Evolutionary conservation across 2,329 filamentous ascomycete genomes (phyloP).

Genomic region (Monosporascus sp.): DNA sequence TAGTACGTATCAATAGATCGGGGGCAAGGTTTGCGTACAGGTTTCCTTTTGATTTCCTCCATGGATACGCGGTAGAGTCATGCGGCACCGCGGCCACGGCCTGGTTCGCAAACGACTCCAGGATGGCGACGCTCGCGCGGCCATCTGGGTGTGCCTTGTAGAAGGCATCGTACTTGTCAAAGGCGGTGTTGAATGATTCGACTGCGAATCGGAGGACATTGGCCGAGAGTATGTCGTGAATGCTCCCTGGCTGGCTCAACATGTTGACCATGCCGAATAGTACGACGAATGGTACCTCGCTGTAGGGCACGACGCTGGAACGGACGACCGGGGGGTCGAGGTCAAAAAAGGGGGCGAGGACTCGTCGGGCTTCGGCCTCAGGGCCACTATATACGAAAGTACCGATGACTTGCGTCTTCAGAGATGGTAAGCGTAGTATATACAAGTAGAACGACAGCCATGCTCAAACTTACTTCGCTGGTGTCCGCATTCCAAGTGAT

Average conservation of each 20-base stretch:
- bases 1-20: not conserved
- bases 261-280: not conserved
- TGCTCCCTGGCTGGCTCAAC: not conserved
- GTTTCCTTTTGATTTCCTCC: slow-evolving; percentile 14
- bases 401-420: slow-evolving; percentile 9
- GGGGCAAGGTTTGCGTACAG: slow-evolving; percentile 7
- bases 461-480: slow-evolving; percentile 1
- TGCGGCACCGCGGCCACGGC: slow-evolving; percentile 7
- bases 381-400: slow-evolving; percentile 11
- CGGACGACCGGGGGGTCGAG: slow-evolving; percentile 2
- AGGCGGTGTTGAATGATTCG: slow-evolving; percentile 1
- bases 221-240: slow-evolving; percentile 3
- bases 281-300: not conserved
- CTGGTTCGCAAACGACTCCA: slow-evolving; percentile 12
- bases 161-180: slow-evolving; percentile 11
- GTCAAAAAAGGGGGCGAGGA: slow-evolving; percentile 9
- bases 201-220: slow-evolving; percentile 5
- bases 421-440: not conserved
- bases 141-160: slow-evolving; percentile 5
- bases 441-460: not conserved
- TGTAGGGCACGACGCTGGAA: slow-evolving; percentile 1
- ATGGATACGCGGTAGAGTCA: slow-evolving; percentile 19
- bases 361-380: slow-evolving; percentile 3
- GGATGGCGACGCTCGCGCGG: not conserved
- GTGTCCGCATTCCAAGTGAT: slow-evolving; percentile 6